Conservation (phyloP, 1,284 basidiomycete species). For the Sanguinoderma infundibulare region DNA sequence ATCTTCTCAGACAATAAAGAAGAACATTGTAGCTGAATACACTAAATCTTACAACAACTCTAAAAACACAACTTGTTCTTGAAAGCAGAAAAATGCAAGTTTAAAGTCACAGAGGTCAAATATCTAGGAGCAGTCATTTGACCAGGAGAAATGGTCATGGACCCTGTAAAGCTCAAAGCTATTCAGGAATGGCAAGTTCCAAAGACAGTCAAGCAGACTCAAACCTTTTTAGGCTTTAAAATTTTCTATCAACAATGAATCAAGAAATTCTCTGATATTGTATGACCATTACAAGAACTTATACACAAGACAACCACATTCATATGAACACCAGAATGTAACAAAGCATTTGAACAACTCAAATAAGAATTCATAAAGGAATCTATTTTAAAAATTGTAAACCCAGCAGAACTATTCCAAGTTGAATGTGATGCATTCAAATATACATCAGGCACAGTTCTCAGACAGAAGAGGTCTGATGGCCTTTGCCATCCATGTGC, state of each 20-base stretch:
- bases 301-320: constrained; percentile 26
- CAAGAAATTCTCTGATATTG: constrained; percentile 30
- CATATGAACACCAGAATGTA: constrained; percentile 23
- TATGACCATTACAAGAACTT: not conserved
- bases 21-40: not conserved
- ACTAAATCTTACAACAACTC: not conserved
- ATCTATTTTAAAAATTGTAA: constrained; percentile 26
- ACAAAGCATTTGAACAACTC: constrained; percentile 35
- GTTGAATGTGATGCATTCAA: constrained; percentile 29
- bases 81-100: constrained; percentile 22
- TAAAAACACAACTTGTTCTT: not conserved
- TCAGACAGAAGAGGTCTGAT: not conserved
- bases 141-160: constrained; percentile 37
- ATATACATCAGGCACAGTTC: not conserved
- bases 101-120: constrained; percentile 33
- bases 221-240: constrained; percentile 45
- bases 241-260: constrained; percentile 52
- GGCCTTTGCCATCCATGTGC: constrained; percentile 33
- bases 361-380: constrained; percentile 31
- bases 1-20: not conserved
- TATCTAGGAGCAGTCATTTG: constrained; percentile 44
- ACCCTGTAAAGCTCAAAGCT: constrained; percentile 40
- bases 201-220: constrained; percentile 30
- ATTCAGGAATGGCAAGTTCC: constrained; percentile 43
- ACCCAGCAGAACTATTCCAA: constrained; percentile 17